A percentile compares a stretch with the other conserved stretches of the same genome.
phyloP scores from a whole-genome alignment of 805 yeast genomes.

The Yarrowia sp. region DNA sequence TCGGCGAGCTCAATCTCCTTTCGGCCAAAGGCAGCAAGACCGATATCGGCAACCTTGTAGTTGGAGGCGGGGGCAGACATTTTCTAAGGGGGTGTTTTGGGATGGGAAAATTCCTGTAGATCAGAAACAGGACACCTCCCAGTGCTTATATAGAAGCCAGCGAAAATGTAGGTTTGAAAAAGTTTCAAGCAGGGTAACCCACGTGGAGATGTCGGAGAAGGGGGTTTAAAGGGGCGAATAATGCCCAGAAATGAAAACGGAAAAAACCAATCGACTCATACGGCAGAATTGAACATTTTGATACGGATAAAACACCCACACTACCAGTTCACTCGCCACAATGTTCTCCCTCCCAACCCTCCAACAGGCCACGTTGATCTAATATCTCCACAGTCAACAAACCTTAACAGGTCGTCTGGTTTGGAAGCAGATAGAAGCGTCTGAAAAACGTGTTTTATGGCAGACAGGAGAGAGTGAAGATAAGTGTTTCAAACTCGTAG shows the following conservation, averaged over 20 bases:
- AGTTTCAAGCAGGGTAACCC: slow-evolving; percentile 23
- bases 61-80: slow-evolving; percentile 48
- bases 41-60: slow-evolving; percentile 96
- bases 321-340: too few species aligned
- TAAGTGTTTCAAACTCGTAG: too few species aligned
- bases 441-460: not conserved
- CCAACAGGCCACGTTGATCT: not conserved
- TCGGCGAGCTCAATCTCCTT: slow-evolving; percentile 98
- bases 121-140: too few species aligned
- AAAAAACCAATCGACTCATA: too few species aligned
- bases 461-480: too few species aligned
- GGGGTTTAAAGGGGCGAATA: not conserved
- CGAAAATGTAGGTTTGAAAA: slow-evolving; percentile 15
- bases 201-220: not conserved
- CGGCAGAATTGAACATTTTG: not conserved
- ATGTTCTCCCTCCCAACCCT: too few species aligned
- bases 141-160: too few species aligned
- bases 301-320: not conserved
- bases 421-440: not conserved
- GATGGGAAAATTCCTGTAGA: not conserved
- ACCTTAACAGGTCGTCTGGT: not conserved
- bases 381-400: slow-evolving; percentile 15
- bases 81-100: slow-evolving; percentile 1
- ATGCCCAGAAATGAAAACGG: not conserved
- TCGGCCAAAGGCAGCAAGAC: slow-evolving; percentile 99